These are phyloP conservation scores for Lipomyces spencermartinsiae DNA, from an alignment of 805 yeast species.

Conservation along the genomic window DNA sequence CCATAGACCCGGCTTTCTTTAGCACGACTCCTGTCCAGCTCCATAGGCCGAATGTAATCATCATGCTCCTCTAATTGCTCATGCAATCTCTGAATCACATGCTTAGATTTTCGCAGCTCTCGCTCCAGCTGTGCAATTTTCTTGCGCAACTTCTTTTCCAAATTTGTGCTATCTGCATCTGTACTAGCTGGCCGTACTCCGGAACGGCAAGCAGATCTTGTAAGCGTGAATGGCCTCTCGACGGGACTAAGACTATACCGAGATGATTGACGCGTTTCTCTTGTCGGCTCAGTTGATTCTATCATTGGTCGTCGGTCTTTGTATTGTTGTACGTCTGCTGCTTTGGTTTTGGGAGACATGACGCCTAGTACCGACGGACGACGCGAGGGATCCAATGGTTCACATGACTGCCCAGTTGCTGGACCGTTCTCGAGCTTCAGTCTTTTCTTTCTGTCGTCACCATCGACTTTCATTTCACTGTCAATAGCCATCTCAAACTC, in stretches of 20 bases:
- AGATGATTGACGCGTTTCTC: not conserved
- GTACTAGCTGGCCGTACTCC: not conserved
- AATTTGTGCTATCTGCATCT: not conserved
- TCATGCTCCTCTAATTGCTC: conserved; percentile 29
- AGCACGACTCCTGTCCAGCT: conserved; percentile 13
- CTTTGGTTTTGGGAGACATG: not conserved
- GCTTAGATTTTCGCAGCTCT: conserved; percentile 21
- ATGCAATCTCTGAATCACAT: conserved; percentile 6
- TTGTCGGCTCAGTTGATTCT: not conserved
- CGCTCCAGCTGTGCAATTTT: conserved; percentile 4
- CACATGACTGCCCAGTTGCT: not conserved
- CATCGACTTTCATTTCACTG: not conserved
- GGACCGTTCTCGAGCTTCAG: not conserved
- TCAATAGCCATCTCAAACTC: not conserved
- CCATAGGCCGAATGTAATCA: conserved; percentile 30
- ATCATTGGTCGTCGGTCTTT: not conserved
- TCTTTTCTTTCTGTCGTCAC: not conserved
- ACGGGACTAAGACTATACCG: not conserved
- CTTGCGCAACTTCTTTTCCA: conserved; percentile 13
- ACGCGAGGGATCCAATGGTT: not conserved
- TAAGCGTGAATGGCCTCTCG: not conserved
- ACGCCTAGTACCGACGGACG: not conserved
- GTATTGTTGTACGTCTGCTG: not conserved
- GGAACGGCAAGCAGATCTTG: not conserved
- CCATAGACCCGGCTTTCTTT: conserved; percentile 7